Conservation (phyloP, 495 filamentous ascomycete genomes). For the Penicillium macrosclerotiorum region DNA sequence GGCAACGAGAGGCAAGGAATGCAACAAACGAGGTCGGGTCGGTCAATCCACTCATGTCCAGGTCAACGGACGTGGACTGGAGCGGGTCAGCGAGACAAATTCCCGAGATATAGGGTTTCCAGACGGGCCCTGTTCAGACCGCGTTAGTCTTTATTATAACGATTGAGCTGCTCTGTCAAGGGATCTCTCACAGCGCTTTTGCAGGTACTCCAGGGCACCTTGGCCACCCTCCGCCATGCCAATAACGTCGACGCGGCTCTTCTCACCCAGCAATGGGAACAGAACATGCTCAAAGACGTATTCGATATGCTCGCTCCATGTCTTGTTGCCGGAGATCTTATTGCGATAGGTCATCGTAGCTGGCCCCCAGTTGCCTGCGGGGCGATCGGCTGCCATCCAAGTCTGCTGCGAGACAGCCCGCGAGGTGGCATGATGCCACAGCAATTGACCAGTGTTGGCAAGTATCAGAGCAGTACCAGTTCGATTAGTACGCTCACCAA, state of each 20-base stretch:
- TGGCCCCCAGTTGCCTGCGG: constrained; percentile 47
- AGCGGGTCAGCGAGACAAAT: constrained; percentile 38
- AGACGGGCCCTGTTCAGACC: constrained; percentile 28
- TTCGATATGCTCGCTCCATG: constrained; percentile 53
- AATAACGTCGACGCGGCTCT: constrained; percentile 62
- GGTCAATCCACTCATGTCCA: constrained; percentile 8
- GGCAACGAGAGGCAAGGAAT: constrained; percentile 51
- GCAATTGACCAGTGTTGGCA: constrained; percentile 68
- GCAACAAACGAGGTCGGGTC: constrained; percentile 26
- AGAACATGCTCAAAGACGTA: constrained; percentile 65
- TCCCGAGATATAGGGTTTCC: constrained; percentile 32
- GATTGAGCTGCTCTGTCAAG: neutral
- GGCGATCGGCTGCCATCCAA: constrained; percentile 54
- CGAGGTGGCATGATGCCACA: constrained; percentile 61
- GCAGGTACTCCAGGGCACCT: constrained; percentile 53
- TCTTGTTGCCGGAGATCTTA: constrained; percentile 52
- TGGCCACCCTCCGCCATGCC: constrained; percentile 58
- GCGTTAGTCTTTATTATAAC: too few species aligned
- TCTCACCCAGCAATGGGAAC: constrained; percentile 30
- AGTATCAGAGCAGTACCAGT: constrained; percentile 53
- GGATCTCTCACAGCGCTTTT: constrained; percentile 49
- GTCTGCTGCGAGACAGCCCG: constrained; percentile 52
- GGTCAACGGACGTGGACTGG: constrained; percentile 15
- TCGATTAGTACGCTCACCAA: constrained; percentile 7
- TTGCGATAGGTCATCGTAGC: constrained; percentile 44